phyloP scores from a whole-genome alignment of 179 eudicot species.

The Silene coronaria region DNA sequence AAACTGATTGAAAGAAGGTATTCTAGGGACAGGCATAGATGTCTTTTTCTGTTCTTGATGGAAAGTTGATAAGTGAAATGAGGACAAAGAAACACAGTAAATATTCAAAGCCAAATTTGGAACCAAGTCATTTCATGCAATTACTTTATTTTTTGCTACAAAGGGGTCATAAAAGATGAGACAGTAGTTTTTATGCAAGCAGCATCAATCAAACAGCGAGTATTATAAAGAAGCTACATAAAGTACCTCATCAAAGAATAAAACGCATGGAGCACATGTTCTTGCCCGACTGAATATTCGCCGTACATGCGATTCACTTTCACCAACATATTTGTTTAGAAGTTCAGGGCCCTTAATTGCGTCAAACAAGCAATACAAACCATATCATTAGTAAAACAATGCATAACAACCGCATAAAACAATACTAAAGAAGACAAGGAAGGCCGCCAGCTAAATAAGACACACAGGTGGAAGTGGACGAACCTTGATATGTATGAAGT shows the following conservation, averaged over 20 bases:
- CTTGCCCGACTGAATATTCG: constrained; percentile 76
- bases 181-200: neutral
- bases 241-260: constrained; percentile 90
- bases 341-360: constrained; percentile 73
- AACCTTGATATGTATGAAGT: neutral
- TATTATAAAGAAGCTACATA: neutral
- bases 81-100: neutral
- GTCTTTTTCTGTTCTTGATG: neutral
- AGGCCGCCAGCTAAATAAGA: neutral
- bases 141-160: neutral
- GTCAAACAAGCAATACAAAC: constrained; percentile 9
- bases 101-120: neutral
- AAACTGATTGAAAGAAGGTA: neutral
- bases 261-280: constrained; percentile 86
- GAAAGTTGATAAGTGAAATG: neutral
- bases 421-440: neutral
- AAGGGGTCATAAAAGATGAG: neutral
- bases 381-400: neutral
- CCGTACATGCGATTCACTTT: constrained; percentile 75
- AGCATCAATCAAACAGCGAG: neutral
- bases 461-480: neutral
- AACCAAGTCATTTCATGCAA: neutral
- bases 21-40: neutral
- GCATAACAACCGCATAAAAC: neutral
- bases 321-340: constrained; percentile 83